phyloP scores from a whole-genome alignment of 2,329 filamentous ascomycete genomes.

The Cercospora sp. region DNA sequence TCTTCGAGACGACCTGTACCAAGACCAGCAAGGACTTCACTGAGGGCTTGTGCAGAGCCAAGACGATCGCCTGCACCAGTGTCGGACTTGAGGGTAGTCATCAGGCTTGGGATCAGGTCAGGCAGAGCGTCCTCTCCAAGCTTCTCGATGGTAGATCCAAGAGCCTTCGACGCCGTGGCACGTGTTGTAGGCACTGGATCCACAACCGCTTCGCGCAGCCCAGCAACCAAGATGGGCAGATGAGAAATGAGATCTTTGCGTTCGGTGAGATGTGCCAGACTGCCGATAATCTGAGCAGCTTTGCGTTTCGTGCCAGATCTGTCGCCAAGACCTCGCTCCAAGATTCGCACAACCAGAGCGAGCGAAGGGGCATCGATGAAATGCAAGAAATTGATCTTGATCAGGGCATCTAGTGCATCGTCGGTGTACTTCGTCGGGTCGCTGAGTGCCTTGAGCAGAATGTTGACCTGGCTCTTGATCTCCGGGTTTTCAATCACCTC shows the following conservation, averaged over 20 bases:
- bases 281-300: conserved; percentile 95
- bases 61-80: conserved; percentile 94
- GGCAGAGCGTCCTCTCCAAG: conserved; percentile 94
- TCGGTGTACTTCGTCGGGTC: conserved; percentile 98
- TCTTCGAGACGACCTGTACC: conserved; percentile 92
- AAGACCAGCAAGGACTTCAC: conserved; percentile 91
- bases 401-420: conserved; percentile 85
- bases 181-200: conserved; percentile 96
- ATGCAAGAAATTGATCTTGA: conserved; percentile 98
- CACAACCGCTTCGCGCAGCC: conserved; percentile 82
- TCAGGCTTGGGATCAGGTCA: conserved; percentile 94
- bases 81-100: conserved; percentile 96
- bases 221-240: conserved; percentile 86
- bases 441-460: conserved; percentile 92
- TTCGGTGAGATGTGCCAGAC: conserved; percentile 93
- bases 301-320: conserved; percentile 95
- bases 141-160: conserved; percentile 97
- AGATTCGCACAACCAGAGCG: conserved; percentile 88
- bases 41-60: conserved; percentile 93
- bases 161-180: conserved; percentile 90
- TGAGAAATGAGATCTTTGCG: conserved; percentile 90
- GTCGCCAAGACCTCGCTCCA: conserved; percentile 88
- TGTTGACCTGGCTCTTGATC: conserved; percentile 86
- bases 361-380: conserved; percentile 97
- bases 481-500: conserved; percentile 98